phyloP scores from a whole-genome alignment of 768 basidiomycete genomes.

The Kondoa malvinella region DNA sequence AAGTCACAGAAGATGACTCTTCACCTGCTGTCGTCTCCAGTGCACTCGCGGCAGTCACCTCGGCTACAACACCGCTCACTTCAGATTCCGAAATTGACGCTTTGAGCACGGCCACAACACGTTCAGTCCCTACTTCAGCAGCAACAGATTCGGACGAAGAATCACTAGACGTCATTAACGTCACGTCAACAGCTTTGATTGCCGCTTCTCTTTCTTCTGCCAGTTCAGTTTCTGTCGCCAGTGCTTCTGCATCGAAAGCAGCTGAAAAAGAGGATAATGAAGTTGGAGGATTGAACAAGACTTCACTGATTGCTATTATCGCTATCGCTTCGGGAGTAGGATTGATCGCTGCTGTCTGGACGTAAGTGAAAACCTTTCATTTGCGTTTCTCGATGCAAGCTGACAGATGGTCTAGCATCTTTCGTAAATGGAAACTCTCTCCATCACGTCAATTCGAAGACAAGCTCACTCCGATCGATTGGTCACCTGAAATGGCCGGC shows the following conservation, averaged over 20 bases:
- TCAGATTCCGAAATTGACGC: background rate
- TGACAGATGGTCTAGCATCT: background rate
- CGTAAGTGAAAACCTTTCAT: background rate
- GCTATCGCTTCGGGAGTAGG: constrained; percentile 18
- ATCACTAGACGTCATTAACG: background rate
- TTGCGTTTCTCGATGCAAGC: no score
- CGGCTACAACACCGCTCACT: background rate
- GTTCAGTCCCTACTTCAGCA: background rate
- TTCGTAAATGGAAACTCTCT: constrained; percentile 8
- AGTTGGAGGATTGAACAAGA: constrained; percentile 1
- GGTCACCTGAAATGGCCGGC: background rate
- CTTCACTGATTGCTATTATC: constrained; percentile 11
- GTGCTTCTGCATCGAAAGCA: background rate
- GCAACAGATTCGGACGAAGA: background rate
- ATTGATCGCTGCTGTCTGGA: constrained; percentile 14
- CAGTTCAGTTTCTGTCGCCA: background rate
- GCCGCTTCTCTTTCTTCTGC: background rate
- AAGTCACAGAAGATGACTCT: no score
- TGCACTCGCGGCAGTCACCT: background rate
- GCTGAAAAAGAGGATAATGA: background rate
- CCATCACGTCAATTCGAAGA: constrained; percentile 5
- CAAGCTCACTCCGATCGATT: constrained; percentile 3
- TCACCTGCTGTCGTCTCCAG: no score
- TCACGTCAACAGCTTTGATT: background rate
- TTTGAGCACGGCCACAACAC: no score